Conservation (phyloP, 2,329 filamentous ascomycete genomes). For the Fusarium sp. region DNA sequence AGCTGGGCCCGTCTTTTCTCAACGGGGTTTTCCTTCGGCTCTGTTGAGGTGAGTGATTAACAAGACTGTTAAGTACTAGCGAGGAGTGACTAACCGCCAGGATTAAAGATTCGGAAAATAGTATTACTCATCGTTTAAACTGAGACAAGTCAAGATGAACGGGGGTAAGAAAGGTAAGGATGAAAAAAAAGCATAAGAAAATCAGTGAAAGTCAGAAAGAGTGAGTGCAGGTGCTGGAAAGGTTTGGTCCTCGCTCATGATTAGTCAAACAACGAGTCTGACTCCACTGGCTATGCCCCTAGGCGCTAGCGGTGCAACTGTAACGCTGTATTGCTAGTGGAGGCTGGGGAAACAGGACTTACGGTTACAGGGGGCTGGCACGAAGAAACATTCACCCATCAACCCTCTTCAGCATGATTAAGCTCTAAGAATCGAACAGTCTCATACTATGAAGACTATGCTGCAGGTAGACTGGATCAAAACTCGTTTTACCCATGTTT, state of each 20-base stretch:
- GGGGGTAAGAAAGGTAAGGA: background rate
- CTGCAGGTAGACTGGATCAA: no score
- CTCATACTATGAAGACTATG: no score
- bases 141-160: background rate
- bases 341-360: no score
- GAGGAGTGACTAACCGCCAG: conserved; percentile 41
- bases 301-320: conserved; percentile 3
- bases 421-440: no score
- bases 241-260: background rate
- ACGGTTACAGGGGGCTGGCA: no score
- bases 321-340: background rate
- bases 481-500: no score
- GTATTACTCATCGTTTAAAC: conserved; percentile 29
- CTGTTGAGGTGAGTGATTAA: background rate
- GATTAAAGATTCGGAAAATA: conserved; percentile 55
- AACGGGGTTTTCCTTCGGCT: conserved; percentile 26
- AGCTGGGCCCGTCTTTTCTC: conserved; percentile 35
- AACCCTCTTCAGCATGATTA: no score
- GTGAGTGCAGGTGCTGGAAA: background rate
- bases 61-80: background rate
- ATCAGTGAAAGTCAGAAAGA: conserved; percentile 3
- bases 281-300: background rate
- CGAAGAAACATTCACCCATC: no score
- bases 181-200: conserved; percentile 18
- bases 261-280: conserved; percentile 19